Base-by-base conservation (phyloP, 345 rosid genomes). In the Draba incana region DNA sequence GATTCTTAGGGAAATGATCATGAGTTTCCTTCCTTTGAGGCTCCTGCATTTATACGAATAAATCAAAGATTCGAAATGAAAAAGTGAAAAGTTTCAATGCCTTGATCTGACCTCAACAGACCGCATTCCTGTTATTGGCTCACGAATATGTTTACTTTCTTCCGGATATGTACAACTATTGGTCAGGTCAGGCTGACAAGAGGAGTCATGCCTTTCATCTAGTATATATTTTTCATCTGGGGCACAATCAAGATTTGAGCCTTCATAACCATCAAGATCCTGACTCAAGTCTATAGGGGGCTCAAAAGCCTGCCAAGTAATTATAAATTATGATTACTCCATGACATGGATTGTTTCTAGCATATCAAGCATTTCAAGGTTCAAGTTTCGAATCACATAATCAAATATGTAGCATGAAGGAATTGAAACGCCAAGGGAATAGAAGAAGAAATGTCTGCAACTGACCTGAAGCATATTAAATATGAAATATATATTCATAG, bases 241-340 rank as follows among this genome's bases (percentile, higher is more conserved):
- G 62, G 77, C 75, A 56, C 68, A 71, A 10, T 84, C 84, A 50
- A 71, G 67, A 54, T 70, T 70, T 25, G 80, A 64, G 61, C 83
- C 84, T 62, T 79, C 86, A 68, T 68, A 80, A 69, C 50, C 43
- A 70, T 84, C 92, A 71, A 74, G 62, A 67, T 82, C 95, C 69
- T 80, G 88, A 85, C 90, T 87, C 96, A 94, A 81, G 81, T 91
- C 98, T 54, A 91, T 70, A 43, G 99, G 99, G n/a, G 99, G 96
- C 53, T 91, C 98, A 83, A 94, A 94, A 75, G 88, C 93, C 99
- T 94, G 84, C 77, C 78, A 79, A 61, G 66, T 15, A 76, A 50
- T 74, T 61, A 70, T 20, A 31, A 65, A 61, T 58, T 46, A 57
- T 6, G 10, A 66, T 35, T 62, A 42, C 47, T 25, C 43, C 37